These are phyloP conservation scores for Ascochyta fabae DNA, from an alignment of 2,329 filamentous ascomycete species.

Conservation along the genomic window DNA sequence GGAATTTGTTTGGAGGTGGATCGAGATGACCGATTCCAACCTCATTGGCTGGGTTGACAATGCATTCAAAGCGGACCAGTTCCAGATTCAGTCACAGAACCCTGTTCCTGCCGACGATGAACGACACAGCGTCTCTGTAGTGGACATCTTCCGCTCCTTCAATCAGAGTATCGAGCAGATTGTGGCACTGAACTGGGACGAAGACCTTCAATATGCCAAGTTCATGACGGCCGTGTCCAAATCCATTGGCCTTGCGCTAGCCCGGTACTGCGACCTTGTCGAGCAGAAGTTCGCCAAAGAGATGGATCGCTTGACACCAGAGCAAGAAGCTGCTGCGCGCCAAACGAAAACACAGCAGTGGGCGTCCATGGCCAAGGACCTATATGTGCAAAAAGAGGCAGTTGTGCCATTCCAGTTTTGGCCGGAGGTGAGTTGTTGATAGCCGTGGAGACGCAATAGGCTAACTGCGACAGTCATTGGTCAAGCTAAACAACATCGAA, in stretches of 20 bases:
- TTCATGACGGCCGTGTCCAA: constrained; percentile 96
- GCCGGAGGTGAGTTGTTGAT: constrained; percentile 69
- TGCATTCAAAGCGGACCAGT: constrained; percentile 88
- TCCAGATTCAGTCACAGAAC: constrained; percentile 73
- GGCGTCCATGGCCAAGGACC: constrained; percentile 91
- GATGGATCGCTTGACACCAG: constrained; percentile 89
- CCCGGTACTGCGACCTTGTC: constrained; percentile 88
- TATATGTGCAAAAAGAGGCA: constrained; percentile 89
- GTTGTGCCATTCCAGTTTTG: constrained; percentile 97
- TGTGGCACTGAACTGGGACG: constrained; percentile 85
- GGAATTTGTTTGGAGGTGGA: constrained; percentile 96
- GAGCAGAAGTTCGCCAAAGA: constrained; percentile 86
- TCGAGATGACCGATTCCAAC: constrained; percentile 77
- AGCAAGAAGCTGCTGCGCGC: constrained; percentile 78
- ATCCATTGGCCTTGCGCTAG: constrained; percentile 80
- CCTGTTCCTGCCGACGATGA: constrained; percentile 75
- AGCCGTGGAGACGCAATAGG: not conserved
- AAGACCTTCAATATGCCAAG: constrained; percentile 90
- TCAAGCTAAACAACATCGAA: constrained; percentile 97
- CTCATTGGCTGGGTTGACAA: constrained; percentile 86
- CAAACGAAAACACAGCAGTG: constrained; percentile 91
- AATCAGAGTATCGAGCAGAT: constrained; percentile 90
- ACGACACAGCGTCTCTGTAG: constrained; percentile 88
- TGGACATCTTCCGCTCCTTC: constrained; percentile 93
- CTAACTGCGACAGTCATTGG: constrained; percentile 72